These are phyloP conservation scores for Capronia epimyces DNA, from an alignment of 2,329 filamentous ascomycete genomes.

Conservation along the genomic window DNA sequence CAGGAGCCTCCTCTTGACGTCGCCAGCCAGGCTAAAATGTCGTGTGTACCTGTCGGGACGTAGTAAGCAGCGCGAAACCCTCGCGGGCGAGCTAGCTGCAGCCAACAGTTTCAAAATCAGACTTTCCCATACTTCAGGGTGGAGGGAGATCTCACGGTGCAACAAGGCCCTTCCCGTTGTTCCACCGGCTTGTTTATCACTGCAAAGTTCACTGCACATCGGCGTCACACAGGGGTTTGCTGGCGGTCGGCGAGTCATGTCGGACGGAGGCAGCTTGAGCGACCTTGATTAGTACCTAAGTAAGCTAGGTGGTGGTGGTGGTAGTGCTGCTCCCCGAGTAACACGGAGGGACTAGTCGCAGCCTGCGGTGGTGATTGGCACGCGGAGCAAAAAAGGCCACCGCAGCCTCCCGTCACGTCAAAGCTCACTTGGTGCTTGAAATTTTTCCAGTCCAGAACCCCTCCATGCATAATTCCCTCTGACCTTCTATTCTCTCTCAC, in stretches of 20 bases:
- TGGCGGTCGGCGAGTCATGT: neutral
- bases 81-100: no score
- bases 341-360: neutral
- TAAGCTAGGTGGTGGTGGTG: neutral
- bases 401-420: slow-evolving; percentile 8
- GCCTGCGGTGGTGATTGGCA: neutral
- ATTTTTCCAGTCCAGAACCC: slow-evolving; percentile 5
- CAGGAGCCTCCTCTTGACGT: neutral
- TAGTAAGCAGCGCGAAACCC: neutral
- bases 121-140: no score
- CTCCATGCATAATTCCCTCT: slow-evolving; percentile 2
- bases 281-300: neutral
- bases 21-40: neutral
- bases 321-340: neutral
- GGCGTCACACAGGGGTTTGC: neutral
- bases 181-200: no score
- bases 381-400: neutral
- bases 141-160: no score
- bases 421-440: slow-evolving; percentile 7
- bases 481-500: slow-evolving; percentile 18
- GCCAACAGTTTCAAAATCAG: no score
- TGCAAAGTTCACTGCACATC: neutral
- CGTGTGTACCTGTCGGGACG: no score
- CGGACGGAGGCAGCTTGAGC: neutral
- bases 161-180: no score